Conservation (phyloP, 2,329 filamentous ascomycete species). For the Salinomyces thailandicus region DNA sequence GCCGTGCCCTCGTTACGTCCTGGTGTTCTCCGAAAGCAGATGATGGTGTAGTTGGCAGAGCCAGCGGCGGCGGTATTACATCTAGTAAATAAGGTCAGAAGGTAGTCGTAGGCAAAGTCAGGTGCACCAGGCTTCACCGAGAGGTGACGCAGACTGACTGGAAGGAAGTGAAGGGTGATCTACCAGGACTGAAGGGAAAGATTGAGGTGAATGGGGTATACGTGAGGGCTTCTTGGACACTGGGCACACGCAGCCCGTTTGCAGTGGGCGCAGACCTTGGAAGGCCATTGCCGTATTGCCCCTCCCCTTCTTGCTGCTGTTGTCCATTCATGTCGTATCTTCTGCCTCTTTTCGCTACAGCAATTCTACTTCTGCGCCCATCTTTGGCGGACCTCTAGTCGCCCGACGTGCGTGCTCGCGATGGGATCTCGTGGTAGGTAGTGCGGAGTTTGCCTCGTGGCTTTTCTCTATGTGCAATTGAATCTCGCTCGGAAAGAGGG, state of each 20-base stretch:
- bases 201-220: slow-evolving; percentile 74
- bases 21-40: slow-evolving; percentile 22
- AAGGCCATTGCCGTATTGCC: neutral
- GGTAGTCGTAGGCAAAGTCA: slow-evolving; percentile 11
- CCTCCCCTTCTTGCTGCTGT: neutral
- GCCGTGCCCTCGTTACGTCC: slow-evolving; percentile 18
- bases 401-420: no score
- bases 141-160: no score
- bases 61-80: slow-evolving; percentile 36
- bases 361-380: no score
- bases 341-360: no score
- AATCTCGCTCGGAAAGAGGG: no score
- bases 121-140: no score
- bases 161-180: slow-evolving; percentile 16
- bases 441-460: no score
- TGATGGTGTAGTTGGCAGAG: slow-evolving; percentile 30
- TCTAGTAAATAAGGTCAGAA: slow-evolving; percentile 22
- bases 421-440: no score
- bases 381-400: no score
- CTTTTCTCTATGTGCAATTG: no score
- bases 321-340: neutral
- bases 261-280: neutral
- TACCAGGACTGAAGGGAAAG: slow-evolving; percentile 66
- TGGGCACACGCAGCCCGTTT: slow-evolving; percentile 27
- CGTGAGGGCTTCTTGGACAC: slow-evolving; percentile 65